Evolutionary conservation across 106 monocot species (phyloP).

Genomic region (Dioscorea zingiberensis): DNA sequence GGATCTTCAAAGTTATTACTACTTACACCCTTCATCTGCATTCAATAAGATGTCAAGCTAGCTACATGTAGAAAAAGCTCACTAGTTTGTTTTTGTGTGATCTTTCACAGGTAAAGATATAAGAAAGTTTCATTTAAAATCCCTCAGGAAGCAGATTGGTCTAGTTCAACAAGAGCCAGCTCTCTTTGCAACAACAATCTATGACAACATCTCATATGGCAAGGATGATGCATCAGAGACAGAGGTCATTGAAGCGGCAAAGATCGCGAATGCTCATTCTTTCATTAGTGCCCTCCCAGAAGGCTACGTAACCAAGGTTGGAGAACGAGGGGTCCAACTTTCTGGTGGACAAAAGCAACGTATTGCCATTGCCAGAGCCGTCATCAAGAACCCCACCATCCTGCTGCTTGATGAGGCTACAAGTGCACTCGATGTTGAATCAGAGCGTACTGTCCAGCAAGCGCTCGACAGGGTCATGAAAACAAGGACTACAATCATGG

Average conservation of each 20-base stretch:
- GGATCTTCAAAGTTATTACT: no score
- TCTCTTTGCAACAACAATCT: conserved; percentile 16
- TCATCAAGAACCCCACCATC: conserved; percentile 8
- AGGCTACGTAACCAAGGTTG: conserved; percentile 14
- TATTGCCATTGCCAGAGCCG: conserved; percentile 18
- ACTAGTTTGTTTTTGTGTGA: no score
- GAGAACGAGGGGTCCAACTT: conserved; percentile 22
- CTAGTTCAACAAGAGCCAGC: conserved; percentile 23
- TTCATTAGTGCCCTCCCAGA: conserved; percentile 18
- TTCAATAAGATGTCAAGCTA: no score
- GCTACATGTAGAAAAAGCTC: no score
- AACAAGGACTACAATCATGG: conserved; percentile 4
- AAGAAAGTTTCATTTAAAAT: neutral
- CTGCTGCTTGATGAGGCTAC: conserved; percentile 29
- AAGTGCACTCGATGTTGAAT: conserved; percentile 19
- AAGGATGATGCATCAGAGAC: conserved; percentile 10
- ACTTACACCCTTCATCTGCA: no score
- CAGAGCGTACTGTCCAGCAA: conserved; percentile 10
- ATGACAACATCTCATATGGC: conserved; percentile 18
- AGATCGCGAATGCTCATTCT: conserved; percentile 8
- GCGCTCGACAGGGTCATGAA: neutral
- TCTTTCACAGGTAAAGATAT: conserved; percentile 4
- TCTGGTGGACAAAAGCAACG: conserved; percentile 27
- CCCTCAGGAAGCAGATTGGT: conserved; percentile 8
- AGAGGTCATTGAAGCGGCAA: conserved; percentile 14